A percentile compares a stretch with the other conserved stretches of the same genome.
These are phyloP conservation scores for Eucalyptus sp. DNA, from an alignment of 345 rosid genomes.

Conservation along the genomic window DNA sequence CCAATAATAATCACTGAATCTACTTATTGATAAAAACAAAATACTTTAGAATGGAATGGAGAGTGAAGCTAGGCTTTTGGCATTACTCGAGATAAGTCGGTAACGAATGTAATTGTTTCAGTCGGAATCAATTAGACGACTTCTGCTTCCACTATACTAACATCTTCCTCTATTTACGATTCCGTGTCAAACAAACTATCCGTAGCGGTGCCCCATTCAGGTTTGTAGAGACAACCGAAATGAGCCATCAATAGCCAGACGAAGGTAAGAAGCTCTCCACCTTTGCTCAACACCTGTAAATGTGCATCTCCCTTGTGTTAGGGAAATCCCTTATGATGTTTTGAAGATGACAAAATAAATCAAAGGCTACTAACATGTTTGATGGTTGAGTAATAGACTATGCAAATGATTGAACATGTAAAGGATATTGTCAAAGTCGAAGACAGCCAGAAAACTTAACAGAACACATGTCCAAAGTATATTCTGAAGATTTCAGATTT, in stretches of 20 bases:
- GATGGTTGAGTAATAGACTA: too few species aligned
- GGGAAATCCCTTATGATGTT: too few species aligned
- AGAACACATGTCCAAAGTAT: too few species aligned
- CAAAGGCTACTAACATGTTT: too few species aligned
- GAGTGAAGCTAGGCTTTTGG: neutral
- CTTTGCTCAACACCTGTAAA: neutral
- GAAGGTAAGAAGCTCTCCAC: neutral
- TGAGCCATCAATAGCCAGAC: neutral
- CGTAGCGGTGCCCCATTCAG: fast-evolving
- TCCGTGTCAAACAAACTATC: neutral
- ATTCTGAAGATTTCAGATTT: too few species aligned
- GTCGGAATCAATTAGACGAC: neutral
- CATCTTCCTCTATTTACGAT: neutral
- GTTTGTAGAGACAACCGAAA: neutral
- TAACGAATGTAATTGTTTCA: neutral
- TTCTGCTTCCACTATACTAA: neutral
- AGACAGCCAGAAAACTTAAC: too few species aligned
- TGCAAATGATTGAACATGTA: too few species aligned
- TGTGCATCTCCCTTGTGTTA: neutral
- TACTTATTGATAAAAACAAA: neutral
- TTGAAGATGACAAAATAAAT: too few species aligned
- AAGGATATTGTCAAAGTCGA: too few species aligned
- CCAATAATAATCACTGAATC: neutral
- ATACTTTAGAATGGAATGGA: neutral
- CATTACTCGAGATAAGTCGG: neutral